Evolutionary conservation across 495 filamentous ascomycete species (phyloP), one percentile per base, ranked within the genome.

Genomic region (Lasiosphaeria ovina): DNA sequence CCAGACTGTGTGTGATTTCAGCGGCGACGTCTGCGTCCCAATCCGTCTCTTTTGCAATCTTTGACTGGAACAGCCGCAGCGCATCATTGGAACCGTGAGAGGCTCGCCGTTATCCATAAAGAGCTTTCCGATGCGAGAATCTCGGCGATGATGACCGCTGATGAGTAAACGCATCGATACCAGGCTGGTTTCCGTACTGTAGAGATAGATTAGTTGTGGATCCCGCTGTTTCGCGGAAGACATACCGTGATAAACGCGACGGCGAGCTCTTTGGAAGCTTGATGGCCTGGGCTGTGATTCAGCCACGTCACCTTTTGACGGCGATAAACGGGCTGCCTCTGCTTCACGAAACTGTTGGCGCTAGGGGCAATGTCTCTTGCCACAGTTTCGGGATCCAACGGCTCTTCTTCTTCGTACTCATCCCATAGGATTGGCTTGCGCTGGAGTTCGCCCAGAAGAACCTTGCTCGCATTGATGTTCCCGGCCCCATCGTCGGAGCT

Each of bases 301-400:
- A 50, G 47, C 47, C 47, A 50, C 47, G n/a, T 50, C 47, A 50
- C 47, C 47, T 50, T 50, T 31, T 50, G 14, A 7, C 47, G 47
- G 5, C n/a, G 47, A 50, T 40, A 50, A 50, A n/a, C 6, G 47
- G 14, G 12, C 17, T 8, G 12, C 7, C 6, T 50, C 14, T 5
- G 47, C 6, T 7, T 50, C 6, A 17, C 17, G 47, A 7, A 7
- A 7, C 6, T 50, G n/a, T 6, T 50, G 47, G 6, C 47, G 47
- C 17, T 6, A 40, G 38, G 42, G 36, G 6, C 17, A 49, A 7
- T 7, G 14, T n/a, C 47, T 16, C 6, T 7, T 6, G 17, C 6
- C 14, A 49, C 47, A n/a, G 6, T 49, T 5, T 7, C 6, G 36
- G 36, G 6, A 6, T 40, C 6, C 11, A 11, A 11, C 6, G 36